A percentile compares a stretch with the other conserved stretches of the same genome.
These are phyloP conservation scores for Neurospora sp. DNA, from an alignment of 495 filamentous ascomycete genomes.

Conservation along the genomic window DNA sequence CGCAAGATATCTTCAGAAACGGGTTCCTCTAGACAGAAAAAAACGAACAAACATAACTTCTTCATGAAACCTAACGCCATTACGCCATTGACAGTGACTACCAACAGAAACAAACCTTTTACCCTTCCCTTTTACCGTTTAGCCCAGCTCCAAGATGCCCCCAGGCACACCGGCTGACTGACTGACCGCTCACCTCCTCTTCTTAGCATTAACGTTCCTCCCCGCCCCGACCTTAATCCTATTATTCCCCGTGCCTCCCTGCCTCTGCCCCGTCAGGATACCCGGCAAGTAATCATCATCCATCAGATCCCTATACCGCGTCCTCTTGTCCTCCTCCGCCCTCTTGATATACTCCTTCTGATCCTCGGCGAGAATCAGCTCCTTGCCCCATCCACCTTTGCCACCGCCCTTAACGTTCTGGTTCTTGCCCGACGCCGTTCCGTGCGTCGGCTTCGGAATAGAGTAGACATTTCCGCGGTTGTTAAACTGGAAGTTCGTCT, in stretches of 20 bases:
- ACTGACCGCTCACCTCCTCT: conserved; percentile 26
- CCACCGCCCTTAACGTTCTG: conserved; percentile 57
- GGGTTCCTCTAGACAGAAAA: background rate
- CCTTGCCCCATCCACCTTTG: conserved; percentile 74
- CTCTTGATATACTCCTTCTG: conserved; percentile 84
- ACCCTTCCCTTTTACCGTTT: background rate
- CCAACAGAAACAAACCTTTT: background rate
- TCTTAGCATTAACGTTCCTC: conserved; percentile 74
- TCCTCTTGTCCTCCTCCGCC: conserved; percentile 49
- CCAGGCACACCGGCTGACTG: background rate
- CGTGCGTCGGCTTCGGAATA: conserved; percentile 82
- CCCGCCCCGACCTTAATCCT: conserved; percentile 78
- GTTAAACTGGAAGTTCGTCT: conserved; percentile 95
- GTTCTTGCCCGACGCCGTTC: conserved; percentile 60
- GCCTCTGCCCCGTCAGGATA: conserved; percentile 71
- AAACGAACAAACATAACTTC: background rate
- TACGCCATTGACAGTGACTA: background rate
- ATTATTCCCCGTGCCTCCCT: conserved; percentile 39
- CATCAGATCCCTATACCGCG: conserved; percentile 75
- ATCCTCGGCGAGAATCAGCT: conserved; percentile 80
- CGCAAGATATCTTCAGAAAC: background rate
- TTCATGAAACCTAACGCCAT: background rate
- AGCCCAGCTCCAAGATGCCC: background rate
- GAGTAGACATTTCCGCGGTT: conserved; percentile 81
- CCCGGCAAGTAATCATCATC: conserved; percentile 86